Evolutionary conservation across 768 basidiomycete species (phyloP).

Genomic region (Leccinum imitatum): DNA sequence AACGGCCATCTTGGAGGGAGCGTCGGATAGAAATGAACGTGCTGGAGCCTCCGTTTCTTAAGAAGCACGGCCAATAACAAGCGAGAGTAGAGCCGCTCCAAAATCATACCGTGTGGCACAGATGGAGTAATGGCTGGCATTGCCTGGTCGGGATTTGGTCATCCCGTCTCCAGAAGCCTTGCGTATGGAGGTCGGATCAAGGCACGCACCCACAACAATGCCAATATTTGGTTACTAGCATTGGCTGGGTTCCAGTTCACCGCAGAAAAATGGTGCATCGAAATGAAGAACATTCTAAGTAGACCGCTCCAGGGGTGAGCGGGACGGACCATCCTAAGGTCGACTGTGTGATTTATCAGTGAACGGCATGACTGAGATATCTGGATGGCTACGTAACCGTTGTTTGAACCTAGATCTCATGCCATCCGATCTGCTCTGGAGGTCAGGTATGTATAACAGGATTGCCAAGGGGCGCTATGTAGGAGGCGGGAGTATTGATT

Average conservation of each 20-base stretch:
- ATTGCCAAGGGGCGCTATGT: neutral
- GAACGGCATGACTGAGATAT: neutral
- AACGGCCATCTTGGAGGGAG: too few species aligned
- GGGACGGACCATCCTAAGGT: neutral
- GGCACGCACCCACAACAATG: neutral
- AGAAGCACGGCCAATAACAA: neutral
- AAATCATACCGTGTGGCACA: neutral
- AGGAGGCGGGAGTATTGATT: neutral
- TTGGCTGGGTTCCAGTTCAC: neutral
- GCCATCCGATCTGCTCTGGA: neutral
- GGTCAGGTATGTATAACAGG: neutral
- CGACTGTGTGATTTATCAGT: neutral
- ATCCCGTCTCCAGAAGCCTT: neutral
- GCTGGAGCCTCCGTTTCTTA: neutral
- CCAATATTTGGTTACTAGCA: too few species aligned
- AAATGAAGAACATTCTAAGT: neutral
- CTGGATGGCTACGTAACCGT: neutral
- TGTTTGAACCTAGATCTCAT: neutral
- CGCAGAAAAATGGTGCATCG: neutral
- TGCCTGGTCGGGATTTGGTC: neutral
- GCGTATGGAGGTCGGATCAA: conserved; percentile 4
- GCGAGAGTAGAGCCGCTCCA: neutral
- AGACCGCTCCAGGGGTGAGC: conserved; percentile 1
- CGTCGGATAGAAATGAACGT: neutral
- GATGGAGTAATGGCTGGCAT: neutral